These are phyloP conservation scores for Camellia oleifera DNA, from an alignment of 179 eudicot genomes.

Conservation along the genomic window DNA sequence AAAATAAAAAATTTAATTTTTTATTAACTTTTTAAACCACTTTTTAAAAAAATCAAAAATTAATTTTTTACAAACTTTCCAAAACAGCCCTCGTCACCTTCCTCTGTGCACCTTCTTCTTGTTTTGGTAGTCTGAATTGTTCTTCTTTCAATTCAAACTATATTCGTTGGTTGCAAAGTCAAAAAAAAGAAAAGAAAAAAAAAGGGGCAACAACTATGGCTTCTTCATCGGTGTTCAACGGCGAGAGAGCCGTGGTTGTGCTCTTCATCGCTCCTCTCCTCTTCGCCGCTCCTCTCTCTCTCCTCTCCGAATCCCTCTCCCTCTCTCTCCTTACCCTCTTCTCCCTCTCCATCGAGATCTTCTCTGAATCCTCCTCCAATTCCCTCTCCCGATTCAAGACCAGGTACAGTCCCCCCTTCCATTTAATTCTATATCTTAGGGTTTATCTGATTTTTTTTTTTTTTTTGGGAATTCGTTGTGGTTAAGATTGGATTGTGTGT, in stretches of 20 bases:
- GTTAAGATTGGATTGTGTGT: neutral
- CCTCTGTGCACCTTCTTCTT: slow-evolving; percentile 6
- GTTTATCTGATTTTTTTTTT: neutral
- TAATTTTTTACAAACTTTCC: too few relatives aligned
- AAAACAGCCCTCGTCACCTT: neutral
- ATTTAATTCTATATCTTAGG: neutral
- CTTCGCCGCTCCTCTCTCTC: slow-evolving; percentile 43
- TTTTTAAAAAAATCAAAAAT: too few relatives aligned
- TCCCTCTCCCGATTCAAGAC: slow-evolving; percentile 36
- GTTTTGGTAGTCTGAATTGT: neutral
- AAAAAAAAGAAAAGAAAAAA: too few relatives aligned
- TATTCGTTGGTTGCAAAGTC: too few relatives aligned
- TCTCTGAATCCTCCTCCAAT: slow-evolving; percentile 41
- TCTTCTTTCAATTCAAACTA: neutral
- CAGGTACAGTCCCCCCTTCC: slow-evolving; percentile 36
- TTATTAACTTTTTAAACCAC: too few relatives aligned
- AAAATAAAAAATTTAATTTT: too few relatives aligned
- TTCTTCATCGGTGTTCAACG: slow-evolving; percentile 53
- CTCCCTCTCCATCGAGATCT: slow-evolving; percentile 63
- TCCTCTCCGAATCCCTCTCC: slow-evolving; percentile 45
- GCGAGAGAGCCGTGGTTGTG: slow-evolving; percentile 83
- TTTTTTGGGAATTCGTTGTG: neutral
- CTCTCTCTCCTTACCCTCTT: slow-evolving; percentile 47
- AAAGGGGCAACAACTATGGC: slow-evolving; percentile 27
- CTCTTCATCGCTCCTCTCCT: slow-evolving; percentile 43